Percentiles rank a stretch among this genome's conserved stretches.
phyloP scores from a whole-genome alignment of 1,284 basidiomycete species.

The Ceratobasidium sp. region DNA sequence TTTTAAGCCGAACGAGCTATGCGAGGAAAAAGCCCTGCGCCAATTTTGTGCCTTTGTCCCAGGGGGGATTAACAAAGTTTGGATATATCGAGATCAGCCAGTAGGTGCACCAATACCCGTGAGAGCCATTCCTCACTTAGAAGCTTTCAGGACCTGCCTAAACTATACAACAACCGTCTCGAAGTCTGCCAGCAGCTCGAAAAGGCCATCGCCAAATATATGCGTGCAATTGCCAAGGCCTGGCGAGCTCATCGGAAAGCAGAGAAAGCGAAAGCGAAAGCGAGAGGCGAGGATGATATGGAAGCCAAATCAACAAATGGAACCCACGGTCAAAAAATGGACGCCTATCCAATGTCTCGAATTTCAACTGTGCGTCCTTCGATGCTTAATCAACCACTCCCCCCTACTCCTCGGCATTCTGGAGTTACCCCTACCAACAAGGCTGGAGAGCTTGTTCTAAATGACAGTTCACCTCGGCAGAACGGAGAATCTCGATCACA shows the following conservation, averaged over 20 bases:
- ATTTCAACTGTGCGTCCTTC: conserved; percentile 13
- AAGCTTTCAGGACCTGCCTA: conserved; percentile 74
- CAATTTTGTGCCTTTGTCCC: conserved; percentile 76
- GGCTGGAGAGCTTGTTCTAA: conserved; percentile 15
- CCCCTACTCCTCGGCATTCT: conserved; percentile 34
- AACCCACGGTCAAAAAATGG: conserved; percentile 46
- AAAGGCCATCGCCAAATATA: conserved; percentile 77
- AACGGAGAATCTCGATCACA: not conserved
- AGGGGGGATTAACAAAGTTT: conserved; percentile 85
- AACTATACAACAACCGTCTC: conserved; percentile 79
- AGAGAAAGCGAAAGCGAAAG: conserved; percentile 48
- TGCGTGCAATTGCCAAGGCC: conserved; percentile 76
- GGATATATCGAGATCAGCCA: conserved; percentile 74
- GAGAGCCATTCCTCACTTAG: not conserved
- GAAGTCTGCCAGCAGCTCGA: conserved; percentile 82
- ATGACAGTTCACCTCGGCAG: not conserved
- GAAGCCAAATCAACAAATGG: conserved; percentile 45
- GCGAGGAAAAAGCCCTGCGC: conserved; percentile 65
- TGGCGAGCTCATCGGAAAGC: conserved; percentile 54
- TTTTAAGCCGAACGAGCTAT: conserved; percentile 17
- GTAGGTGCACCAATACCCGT: not conserved
- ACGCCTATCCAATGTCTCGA: conserved; percentile 8
- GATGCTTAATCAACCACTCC: conserved; percentile 26
- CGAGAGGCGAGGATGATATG: conserved; percentile 50
- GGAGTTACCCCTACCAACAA: conserved; percentile 29